Evolutionary conservation across 2,329 filamentous ascomycete species (phyloP).

Genomic region (Hirsutella thompsonii): DNA sequence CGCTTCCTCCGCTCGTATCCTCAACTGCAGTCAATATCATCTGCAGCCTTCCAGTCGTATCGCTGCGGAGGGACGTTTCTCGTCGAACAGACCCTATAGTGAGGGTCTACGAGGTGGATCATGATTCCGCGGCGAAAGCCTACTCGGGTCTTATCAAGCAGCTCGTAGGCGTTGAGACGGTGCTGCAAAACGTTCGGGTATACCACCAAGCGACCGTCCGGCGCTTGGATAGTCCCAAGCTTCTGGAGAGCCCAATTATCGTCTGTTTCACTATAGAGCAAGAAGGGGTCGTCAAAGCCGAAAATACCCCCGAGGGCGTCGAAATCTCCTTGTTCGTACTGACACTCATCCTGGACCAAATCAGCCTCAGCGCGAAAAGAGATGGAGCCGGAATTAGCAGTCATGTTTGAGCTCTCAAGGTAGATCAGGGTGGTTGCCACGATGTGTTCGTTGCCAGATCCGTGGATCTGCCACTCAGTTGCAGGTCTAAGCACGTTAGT

Average conservation of each 20-base stretch:
- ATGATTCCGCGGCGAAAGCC: background rate
- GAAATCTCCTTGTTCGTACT: too few species aligned
- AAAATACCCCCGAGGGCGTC: too few species aligned
- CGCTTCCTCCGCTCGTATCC: background rate
- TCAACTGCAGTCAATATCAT: background rate
- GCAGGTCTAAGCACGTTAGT: too few species aligned
- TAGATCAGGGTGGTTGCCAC: too few species aligned
- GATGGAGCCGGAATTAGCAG: too few species aligned
- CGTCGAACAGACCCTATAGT: background rate
- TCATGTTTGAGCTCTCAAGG: too few species aligned
- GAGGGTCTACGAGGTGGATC: background rate
- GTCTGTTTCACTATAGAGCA: too few species aligned
- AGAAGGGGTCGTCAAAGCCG: too few species aligned
- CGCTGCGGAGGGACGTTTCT: background rate
- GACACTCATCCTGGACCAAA: too few species aligned
- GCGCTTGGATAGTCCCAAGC: background rate
- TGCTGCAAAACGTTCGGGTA: background rate
- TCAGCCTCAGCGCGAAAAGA: too few species aligned
- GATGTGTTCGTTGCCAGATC: too few species aligned
- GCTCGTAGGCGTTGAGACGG: background rate
- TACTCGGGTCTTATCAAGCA: background rate
- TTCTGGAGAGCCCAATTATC: background rate
- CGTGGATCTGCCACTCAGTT: too few species aligned
- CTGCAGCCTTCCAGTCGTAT: background rate
- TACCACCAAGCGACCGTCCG: background rate